These are phyloP conservation scores for Talaromyces sp. DNA, from an alignment of 2,329 filamentous ascomycete genomes.

Conservation along the genomic window DNA sequence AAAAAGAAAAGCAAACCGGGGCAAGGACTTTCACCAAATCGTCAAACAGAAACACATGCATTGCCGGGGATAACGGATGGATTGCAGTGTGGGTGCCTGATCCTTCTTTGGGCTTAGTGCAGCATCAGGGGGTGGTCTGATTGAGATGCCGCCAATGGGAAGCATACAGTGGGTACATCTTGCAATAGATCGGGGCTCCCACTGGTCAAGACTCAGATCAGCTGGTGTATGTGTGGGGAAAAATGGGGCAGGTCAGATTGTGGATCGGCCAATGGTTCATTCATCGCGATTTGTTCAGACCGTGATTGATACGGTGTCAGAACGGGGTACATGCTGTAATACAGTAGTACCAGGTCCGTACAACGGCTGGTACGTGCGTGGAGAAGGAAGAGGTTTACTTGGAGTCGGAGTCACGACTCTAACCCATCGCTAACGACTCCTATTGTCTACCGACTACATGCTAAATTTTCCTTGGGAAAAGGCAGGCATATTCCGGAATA, in stretches of 20 bases:
- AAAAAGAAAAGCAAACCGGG: not conserved
- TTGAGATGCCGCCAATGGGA: not conserved
- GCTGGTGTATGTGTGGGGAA: not conserved
- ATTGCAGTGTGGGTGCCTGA: not conserved
- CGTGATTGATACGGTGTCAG: not conserved
- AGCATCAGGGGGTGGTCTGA: not conserved
- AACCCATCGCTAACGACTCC: no score
- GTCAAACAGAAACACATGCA: not conserved
- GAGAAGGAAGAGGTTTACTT: not conserved
- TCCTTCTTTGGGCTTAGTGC: not conserved
- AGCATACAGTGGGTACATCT: not conserved
- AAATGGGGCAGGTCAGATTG: not conserved
- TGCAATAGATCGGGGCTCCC: not conserved
- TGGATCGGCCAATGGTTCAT: conserved; percentile 4
- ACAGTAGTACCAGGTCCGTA: not conserved
- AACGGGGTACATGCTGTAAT: not conserved
- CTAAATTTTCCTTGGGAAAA: not conserved
- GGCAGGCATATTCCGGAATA: not conserved
- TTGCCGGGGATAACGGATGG: not conserved
- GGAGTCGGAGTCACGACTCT: not conserved
- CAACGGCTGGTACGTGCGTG: not conserved
- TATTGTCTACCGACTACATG: not conserved
- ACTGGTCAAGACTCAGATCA: conserved; percentile 16
- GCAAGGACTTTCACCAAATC: not conserved
- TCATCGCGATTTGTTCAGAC: not conserved